Base-by-base conservation (phyloP, 2,329 filamentous ascomycete genomes). In the Microdochium trichocladiopsis region DNA sequence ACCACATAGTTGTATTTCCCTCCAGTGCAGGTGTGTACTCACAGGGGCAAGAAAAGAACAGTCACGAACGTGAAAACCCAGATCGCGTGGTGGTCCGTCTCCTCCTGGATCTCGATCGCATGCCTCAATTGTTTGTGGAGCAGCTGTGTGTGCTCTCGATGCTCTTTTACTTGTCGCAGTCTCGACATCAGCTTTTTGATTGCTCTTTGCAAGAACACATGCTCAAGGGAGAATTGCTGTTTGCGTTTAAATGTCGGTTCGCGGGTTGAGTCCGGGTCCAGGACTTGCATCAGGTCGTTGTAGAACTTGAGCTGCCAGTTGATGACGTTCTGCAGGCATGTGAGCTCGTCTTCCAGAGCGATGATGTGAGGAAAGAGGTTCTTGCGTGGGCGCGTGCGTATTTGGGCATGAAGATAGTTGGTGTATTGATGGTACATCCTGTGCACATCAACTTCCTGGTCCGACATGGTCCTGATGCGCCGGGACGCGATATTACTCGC, bases 271-370 rank as follows among this genome's bases (percentile, higher is more conserved):
- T 18, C 23, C 4, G 55, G 53, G 21, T 56, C 55, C 11, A 56
- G 47, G 10, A 56, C 55, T 22, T 53, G 36, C 5, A 52, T 18
- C 22, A 55, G 48, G 36, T 55, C 48, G n/a, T 25, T 24, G 36
- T 50, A 52, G 43, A 55, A 56, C n/a, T 55, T 56, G 23, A 31
- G 41, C 45, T 56, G 53, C 53, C 53, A 56, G 10, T 49, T 22
- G 31, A 51, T 55, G 10, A 56, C 51, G 16, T 36, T 49, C 16
- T 37, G 53, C 24, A 56, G 25, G n/a, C 52, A 53, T 10, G 48
- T 50, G 11, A 56, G 47, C 22, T 56, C 55, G 22, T 56, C 53
- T 21, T 52, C 55, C 22, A 53, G 24, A 21, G 49, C 51, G 28
- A 52, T 49, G 37, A 56, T 55, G 25, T 55, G 51, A 9, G 49